Percentiles rank a stretch among this genome's conserved stretches.
Evolutionary conservation across 345 rosid species (phyloP).

Genomic region (Eucalyptus pauciflora): DNA sequence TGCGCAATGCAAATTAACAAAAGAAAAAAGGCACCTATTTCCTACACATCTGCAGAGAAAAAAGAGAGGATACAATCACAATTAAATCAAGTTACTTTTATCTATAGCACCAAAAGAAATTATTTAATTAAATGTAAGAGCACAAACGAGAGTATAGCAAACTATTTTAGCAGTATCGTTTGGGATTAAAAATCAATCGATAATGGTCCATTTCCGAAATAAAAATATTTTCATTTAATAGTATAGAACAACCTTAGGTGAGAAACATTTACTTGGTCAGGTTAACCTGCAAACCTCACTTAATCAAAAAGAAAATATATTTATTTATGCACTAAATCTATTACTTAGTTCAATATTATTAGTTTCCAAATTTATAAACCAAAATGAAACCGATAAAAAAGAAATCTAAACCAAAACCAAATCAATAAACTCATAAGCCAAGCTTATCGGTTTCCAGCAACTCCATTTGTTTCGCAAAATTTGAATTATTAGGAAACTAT

Average conservation of each 20-base stretch:
- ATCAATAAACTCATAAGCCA: not conserved
- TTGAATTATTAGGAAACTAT: not conserved
- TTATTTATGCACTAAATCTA: not conserved
- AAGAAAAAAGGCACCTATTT: no score
- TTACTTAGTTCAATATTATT: not conserved
- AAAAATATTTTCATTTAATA: no score
- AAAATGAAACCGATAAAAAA: no score
- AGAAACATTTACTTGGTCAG: no score
- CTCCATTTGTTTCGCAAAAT: no score
- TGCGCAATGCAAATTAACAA: not conserved
- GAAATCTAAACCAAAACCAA: not conserved
- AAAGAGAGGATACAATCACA: not conserved
- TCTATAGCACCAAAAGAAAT: not conserved
- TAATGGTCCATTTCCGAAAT: not conserved
- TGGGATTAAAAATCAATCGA: not conserved
- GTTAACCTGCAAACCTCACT: no score
- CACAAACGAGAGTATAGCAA: no score
- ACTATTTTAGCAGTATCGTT: not conserved
- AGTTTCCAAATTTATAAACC: not conserved
- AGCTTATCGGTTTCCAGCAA: accelerated
- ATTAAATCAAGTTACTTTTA: no score
- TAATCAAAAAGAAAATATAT: no score
- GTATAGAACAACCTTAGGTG: no score
- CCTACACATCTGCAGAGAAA: no score
- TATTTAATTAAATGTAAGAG: not conserved